Base-by-base conservation (phyloP, 768 basidiomycete species). In the Mrakia blollopis region DNA sequence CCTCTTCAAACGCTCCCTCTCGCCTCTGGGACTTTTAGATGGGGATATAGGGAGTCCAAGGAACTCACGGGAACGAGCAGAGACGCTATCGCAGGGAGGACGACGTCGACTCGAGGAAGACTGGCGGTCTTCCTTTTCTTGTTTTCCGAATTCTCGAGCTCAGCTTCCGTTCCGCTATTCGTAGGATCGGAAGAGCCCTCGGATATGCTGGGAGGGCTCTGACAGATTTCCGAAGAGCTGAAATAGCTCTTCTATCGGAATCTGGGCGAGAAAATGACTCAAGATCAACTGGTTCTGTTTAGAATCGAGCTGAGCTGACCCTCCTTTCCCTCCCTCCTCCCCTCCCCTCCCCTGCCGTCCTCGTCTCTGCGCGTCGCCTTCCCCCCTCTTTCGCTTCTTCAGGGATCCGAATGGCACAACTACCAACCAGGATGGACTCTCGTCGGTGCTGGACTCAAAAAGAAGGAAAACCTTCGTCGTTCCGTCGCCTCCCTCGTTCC, bases 361-460 rank as follows among this genome's bases (percentile, higher is more conserved):
- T 28, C 65, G n/a, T 23, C 32, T 41, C 32, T 30, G 28, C 11
- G 6, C 39, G 11, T 41, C 39, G 11, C 39, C 39, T 11, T 41
- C 11, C 39, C 39, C 39, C 11, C 11, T 41, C 47, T 21, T 74
- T 80, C 76, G 44, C 77, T 74, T 62, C 61, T 32, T 78, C 70
- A 77, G 76, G 76, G 76, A 18, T 72, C 76, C 54, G 72, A 77
- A 25, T 73, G 47, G 63, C 76, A 77, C 63, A 44, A 77, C 77
- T 75, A 79, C 79, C 84, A 95, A 89, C 96, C 96, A 30, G 96
- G 95, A 84, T 98, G 92, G 94, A 96, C 94, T 0, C 88, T 97
- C 60, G 94, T 94, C 54, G 95, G 93, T 21, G 86, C 93, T n/a
- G 96, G 95, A 39, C 87, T 99, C 72, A 86, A 87, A 71, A 81